Percentiles rank a stretch among this genome's conserved stretches.
phyloP scores from a whole-genome alignment of 495 filamentous ascomycete species.

The Ramalina intermedia region DNA sequence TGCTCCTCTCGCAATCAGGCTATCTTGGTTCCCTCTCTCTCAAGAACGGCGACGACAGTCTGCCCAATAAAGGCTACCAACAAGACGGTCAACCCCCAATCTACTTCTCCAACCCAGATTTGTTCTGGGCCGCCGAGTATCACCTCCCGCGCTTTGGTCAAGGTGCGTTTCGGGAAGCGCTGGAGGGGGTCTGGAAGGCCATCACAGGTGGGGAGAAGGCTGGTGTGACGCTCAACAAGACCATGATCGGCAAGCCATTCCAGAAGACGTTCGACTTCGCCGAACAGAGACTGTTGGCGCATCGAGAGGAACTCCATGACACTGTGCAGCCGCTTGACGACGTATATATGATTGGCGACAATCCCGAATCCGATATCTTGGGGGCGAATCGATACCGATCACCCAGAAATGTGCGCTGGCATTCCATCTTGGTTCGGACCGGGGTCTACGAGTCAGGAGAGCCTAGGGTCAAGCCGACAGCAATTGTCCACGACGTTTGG shows the following conservation, averaged over 20 bases:
- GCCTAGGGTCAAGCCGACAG: constrained; percentile 38
- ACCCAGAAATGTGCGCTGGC: constrained; percentile 51
- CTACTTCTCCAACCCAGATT: constrained; percentile 81
- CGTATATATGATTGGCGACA: constrained; percentile 98
- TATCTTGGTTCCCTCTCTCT: constrained; percentile 62
- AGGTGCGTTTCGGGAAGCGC: constrained; percentile 72
- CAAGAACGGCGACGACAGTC: constrained; percentile 34
- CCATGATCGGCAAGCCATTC: constrained; percentile 73
- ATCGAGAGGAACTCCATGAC: constrained; percentile 35
- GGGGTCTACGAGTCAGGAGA: constrained; percentile 59
- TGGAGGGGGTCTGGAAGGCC: constrained; percentile 63
- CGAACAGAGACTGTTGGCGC: constrained; percentile 50
- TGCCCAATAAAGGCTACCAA: constrained; percentile 63
- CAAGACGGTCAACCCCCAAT: constrained; percentile 64
- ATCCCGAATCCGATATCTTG: constrained; percentile 79
- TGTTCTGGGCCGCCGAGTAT: constrained; percentile 73
- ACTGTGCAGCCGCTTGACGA: constrained; percentile 27
- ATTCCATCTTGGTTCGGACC: constrained; percentile 66
- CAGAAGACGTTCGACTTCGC: constrained; percentile 68
- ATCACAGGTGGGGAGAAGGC: constrained; percentile 45
- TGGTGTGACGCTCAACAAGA: constrained; percentile 45
- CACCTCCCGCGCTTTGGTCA: constrained; percentile 84
- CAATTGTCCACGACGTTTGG: constrained; percentile 52
- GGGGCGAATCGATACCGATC: constrained; percentile 73
- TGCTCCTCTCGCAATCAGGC: constrained; percentile 61